phyloP scores from a whole-genome alignment of 2,329 filamentous ascomycete genomes.

The Mariannaea elegans region DNA sequence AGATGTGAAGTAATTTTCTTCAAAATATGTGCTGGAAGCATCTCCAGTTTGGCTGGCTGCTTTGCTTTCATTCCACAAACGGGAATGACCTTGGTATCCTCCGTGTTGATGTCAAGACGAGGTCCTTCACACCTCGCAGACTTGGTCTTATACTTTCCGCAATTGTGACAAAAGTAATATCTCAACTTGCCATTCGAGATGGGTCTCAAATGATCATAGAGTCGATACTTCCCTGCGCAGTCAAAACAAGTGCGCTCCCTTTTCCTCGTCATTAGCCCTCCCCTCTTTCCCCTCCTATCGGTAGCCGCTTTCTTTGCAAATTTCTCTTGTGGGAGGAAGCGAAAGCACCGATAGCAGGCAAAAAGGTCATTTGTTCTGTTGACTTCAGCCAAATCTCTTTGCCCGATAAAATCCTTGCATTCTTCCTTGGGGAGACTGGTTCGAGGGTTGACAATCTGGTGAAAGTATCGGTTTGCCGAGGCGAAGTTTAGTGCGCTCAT shows the following conservation, averaged over 20 bases:
- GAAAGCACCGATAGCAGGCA: conserved; percentile 29
- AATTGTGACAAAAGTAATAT: conserved; percentile 37
- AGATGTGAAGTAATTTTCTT: conserved; percentile 16
- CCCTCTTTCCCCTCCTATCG: not conserved
- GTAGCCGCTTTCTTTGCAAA: conserved; percentile 8
- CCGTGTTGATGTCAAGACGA: not conserved
- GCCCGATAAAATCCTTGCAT: conserved; percentile 4
- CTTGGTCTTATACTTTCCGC: conserved; percentile 21
- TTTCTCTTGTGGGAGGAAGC: conserved; percentile 22
- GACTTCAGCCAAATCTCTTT: conserved; percentile 7
- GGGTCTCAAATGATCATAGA: conserved; percentile 7
- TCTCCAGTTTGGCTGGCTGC: conserved; percentile 9
- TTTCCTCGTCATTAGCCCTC: not conserved
- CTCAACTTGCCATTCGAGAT: conserved; percentile 13
- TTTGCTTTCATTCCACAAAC: not conserved
- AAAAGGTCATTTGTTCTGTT: conserved; percentile 10
- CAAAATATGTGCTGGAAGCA: conserved; percentile 23
- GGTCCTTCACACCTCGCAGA: conserved; percentile 24
- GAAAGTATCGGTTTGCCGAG: conserved; percentile 25
- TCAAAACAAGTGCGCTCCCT: conserved; percentile 26
- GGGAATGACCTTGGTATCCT: not conserved
- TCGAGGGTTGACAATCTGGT: conserved; percentile 12
- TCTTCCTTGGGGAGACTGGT: not conserved
- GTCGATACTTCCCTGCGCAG: conserved; percentile 20
- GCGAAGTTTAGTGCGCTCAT: conserved; percentile 15